Evolutionary conservation across 139 green algal species (phyloP), one percentile per base, ranked within the genome.

Genomic region (Micractinium conductrix): DNA sequence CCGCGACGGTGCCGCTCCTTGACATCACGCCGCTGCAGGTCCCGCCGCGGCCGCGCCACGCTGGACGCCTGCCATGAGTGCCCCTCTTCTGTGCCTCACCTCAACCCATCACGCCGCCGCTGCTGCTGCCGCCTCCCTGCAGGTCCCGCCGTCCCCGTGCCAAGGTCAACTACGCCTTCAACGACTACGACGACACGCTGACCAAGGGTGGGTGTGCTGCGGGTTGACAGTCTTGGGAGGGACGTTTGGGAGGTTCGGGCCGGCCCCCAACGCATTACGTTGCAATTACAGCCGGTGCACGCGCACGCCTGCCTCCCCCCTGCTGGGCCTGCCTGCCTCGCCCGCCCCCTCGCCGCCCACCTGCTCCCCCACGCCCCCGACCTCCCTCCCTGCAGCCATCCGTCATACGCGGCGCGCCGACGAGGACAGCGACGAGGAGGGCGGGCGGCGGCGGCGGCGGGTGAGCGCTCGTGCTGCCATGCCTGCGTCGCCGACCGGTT

Each of bases 91-190:
- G 9, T 37, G n/a, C n/a, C 55, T 40, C 30, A 24, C 73, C 16
- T 43, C 12, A 8, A 22, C 48, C 5, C 53, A 5, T 0, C 4
- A 4, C 30, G 6, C 0, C 44, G 21, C 12, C 45, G 5, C 10
- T 21, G 22, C 19, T n/a, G n/a, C n/a, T n/a, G n/a, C n/a, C n/a
- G n/a, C n/a, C n/a, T 43, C 8, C 5, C 1, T 50, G 60, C 74
- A 80, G 83, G 42, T 43, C 67, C 30, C 84, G 84, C 16, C 84
- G 84, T 8, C n/a, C 63, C 22, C 68, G 85, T n/a, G 40, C 44
- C 5, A 37, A 38, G 1, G 58, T 89, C 79, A 89, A 89, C 79
- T 89, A 89, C 43, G 79, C 79, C 17, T 86, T 89, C 58, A 80
- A 48, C 26, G 75, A 82, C 38, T 82, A 73, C 40, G 76, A 82